A percentile compares a stretch with the other conserved stretches of the same genome.
These are phyloP conservation scores for Ramaria sp. DNA, from an alignment of 768 basidiomycete genomes.

Conservation along the genomic window DNA sequence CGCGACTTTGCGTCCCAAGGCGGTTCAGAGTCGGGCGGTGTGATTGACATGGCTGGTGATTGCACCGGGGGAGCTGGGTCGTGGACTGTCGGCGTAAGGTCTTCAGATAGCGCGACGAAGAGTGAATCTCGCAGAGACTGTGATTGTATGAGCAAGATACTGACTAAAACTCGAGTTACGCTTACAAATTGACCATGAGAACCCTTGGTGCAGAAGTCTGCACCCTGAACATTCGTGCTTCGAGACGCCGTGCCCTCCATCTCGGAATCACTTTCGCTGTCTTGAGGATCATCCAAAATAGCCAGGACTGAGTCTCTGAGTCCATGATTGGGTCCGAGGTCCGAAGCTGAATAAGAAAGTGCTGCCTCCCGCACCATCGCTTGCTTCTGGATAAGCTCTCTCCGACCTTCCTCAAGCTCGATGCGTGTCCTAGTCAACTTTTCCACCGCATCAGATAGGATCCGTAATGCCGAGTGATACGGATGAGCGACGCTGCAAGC, in stretches of 20 bases:
- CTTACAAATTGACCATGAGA: background rate
- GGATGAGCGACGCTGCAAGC: conserved; percentile 40
- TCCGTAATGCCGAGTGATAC: conserved; percentile 57
- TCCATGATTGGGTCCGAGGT: background rate
- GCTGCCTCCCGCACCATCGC: conserved; percentile 32
- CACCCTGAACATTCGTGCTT: background rate
- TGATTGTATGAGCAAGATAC: background rate
- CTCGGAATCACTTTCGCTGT: background rate
- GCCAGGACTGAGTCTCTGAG: background rate
- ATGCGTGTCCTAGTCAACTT: conserved; percentile 43
- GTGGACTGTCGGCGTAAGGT: conserved; percentile 27
- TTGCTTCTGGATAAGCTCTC: conserved; percentile 49
- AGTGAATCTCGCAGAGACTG: conserved; percentile 39
- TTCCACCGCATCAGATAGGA: conserved; percentile 57
- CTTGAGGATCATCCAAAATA: background rate
- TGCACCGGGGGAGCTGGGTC: background rate
- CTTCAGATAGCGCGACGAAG: conserved; percentile 40
- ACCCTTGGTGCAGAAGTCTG: background rate
- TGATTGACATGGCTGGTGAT: background rate
- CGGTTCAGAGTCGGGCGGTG: background rate
- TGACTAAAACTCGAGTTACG: background rate
- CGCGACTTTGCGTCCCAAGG: too few species aligned
- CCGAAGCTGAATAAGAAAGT: background rate
- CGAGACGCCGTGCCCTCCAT: background rate
- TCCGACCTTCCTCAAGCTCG: conserved; percentile 55